A percentile compares a stretch with the other conserved stretches of the same genome.
phyloP scores from a whole-genome alignment of 139 green algal species.

The Chlamydomonas sphaeroides region DNA sequence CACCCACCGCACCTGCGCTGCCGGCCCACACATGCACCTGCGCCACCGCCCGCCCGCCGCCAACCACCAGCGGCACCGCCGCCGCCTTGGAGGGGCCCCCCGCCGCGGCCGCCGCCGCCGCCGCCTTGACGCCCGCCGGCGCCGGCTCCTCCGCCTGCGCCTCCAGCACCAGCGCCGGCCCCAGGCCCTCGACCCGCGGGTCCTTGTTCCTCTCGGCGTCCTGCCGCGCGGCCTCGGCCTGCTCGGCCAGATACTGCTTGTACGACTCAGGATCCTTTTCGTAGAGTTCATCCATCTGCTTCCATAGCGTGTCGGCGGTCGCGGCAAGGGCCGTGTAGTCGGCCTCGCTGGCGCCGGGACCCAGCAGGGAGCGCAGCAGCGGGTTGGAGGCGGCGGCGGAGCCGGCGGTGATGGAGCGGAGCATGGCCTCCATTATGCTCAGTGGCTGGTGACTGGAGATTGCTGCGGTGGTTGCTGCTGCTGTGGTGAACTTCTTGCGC shows the following conservation, averaged over 20 bases:
- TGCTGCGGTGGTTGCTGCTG: neutral
- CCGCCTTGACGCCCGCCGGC: neutral
- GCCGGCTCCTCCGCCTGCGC: neutral
- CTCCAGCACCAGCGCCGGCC: constrained; percentile 31
- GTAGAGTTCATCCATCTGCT: constrained; percentile 15
- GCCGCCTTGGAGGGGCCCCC: neutral
- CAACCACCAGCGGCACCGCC: neutral
- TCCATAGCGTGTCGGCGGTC: constrained; percentile 23
- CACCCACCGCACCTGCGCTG: constrained; percentile 20
- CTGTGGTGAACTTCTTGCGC: no score
- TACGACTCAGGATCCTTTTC: constrained; percentile 10
- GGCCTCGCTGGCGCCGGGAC: neutral
- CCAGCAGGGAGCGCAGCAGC: constrained; percentile 19
- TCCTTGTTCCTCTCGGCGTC: constrained; percentile 2
- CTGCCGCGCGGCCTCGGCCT: constrained; percentile 1
- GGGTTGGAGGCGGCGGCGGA: constrained; percentile 28
- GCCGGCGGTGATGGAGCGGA: constrained; percentile 14
- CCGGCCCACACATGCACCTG: constrained; percentile 33
- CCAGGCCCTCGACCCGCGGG: constrained; percentile 4
- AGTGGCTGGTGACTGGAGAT: no score
- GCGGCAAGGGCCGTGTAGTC: neutral
- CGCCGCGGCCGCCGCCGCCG: neutral
- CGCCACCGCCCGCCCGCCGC: constrained; percentile 2
- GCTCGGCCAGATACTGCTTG: neutral
- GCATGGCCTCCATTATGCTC: constrained; percentile 34